Evolutionary conservation across 1,139 yeast genomes (phyloP).

Genomic region (Saccharomycopsis crataegensis): DNA sequence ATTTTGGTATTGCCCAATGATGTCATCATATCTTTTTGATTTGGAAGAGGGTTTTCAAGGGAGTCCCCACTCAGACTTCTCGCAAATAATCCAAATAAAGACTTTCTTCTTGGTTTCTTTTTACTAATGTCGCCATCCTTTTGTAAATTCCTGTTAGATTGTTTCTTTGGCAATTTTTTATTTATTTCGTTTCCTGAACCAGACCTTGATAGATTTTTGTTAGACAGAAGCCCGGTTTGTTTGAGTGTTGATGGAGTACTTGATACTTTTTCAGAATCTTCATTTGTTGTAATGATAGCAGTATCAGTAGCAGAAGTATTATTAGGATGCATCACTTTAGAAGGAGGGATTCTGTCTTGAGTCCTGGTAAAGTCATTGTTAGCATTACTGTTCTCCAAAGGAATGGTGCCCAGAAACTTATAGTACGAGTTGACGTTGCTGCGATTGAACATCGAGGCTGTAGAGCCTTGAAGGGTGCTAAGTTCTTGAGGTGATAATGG

Average conservation of each 20-base stretch:
- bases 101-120: slow-evolving; percentile 8
- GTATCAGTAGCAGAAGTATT: too few species aligned
- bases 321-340: too few species aligned
- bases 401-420: slow-evolving; percentile 17
- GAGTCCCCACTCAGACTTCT: background rate
- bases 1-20: background rate
- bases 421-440: slow-evolving; percentile 14
- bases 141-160: background rate
- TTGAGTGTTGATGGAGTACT: too few species aligned
- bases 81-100: slow-evolving; percentile 7
- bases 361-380: too few species aligned
- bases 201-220: too few species aligned
- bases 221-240: too few species aligned
- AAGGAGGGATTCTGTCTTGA: too few species aligned
- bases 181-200: too few species aligned
- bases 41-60: background rate
- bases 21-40: background rate
- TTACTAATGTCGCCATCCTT: background rate
- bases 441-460: slow-evolving; percentile 8
- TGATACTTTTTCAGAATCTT: too few species aligned
- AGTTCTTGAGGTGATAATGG: slow-evolving; percentile 14
- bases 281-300: too few species aligned
- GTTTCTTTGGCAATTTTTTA: background rate
- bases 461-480: slow-evolving; percentile 6
- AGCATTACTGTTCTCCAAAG: slow-evolving; percentile 4